These are phyloP conservation scores for Podospora australis DNA, from an alignment of 495 filamentous ascomycete species.

Conservation along the genomic window DNA sequence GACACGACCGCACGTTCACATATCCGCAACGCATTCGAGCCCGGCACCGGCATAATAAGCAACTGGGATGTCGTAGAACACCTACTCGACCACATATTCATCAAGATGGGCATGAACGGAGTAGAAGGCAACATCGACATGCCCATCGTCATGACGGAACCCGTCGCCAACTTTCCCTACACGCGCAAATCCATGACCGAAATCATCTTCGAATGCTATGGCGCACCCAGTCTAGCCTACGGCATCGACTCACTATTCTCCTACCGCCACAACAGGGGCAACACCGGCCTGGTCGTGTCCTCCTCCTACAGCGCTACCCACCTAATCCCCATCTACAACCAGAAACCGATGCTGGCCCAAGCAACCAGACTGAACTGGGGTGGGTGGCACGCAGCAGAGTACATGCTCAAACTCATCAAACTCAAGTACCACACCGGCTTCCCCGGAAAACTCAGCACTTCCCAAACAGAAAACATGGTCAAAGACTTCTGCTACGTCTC, in stretches of 20 bases:
- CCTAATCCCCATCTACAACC: constrained; percentile 85
- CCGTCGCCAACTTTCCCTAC: constrained; percentile 83
- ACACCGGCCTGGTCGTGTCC: constrained; percentile 82
- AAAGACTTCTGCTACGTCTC: constrained; percentile 89
- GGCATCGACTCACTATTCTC: constrained; percentile 96
- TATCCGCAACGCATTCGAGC: constrained; percentile 84
- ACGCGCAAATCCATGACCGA: constrained; percentile 90
- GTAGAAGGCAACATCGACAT: constrained; percentile 65
- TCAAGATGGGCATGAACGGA: constrained; percentile 84
- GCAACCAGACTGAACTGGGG: constrained; percentile 93
- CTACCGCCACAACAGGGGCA: constrained; percentile 83
- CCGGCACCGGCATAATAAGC: constrained; percentile 79
- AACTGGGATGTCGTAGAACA: constrained; percentile 98
- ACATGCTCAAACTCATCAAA: constrained; percentile 77
- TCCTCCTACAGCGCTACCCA: constrained; percentile 92
- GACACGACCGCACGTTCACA: constrained; percentile 91
- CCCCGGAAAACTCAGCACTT: constrained; percentile 72
- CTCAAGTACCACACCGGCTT: constrained; percentile 87
- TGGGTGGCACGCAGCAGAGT: constrained; percentile 80
- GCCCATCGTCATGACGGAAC: constrained; percentile 93
- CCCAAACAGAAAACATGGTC: constrained; percentile 80
- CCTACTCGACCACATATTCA: constrained; percentile 82
- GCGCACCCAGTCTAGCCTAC: constrained; percentile 77
- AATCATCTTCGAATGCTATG: constrained; percentile 92
- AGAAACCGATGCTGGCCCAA: constrained; percentile 73